Conservation (phyloP, 306 rosid genomes). For the Trifolium subterraneum region DNA sequence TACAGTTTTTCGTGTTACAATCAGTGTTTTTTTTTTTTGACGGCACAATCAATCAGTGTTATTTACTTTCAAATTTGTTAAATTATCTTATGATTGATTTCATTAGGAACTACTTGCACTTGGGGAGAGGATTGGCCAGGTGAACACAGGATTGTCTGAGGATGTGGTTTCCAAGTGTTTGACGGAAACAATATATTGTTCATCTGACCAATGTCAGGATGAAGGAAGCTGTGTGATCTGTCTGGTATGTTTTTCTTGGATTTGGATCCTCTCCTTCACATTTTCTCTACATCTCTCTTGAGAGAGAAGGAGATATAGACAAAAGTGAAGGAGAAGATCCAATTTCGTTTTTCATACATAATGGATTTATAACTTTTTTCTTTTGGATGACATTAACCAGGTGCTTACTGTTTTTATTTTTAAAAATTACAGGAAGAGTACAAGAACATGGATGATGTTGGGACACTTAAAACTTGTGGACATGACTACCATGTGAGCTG, state of each 20-base stretch:
- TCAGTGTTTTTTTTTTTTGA: no score
- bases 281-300: no score
- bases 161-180: slow-evolving; percentile 68
- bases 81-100: slow-evolving; percentile 25
- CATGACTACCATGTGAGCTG: slow-evolving; percentile 87
- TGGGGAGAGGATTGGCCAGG: slow-evolving; percentile 83
- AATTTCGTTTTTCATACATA: not conserved
- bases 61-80: not conserved
- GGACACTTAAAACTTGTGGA: slow-evolving; percentile 67
- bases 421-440: slow-evolving; percentile 74
- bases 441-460: slow-evolving; percentile 84
- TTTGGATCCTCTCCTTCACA: no score
- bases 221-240: slow-evolving; percentile 77
- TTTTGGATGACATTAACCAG: slow-evolving; percentile 2
- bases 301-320: no score
- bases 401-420: slow-evolving; percentile 4
- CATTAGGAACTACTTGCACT: slow-evolving; percentile 82
- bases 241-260: slow-evolving; percentile 55
- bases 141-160: slow-evolving; percentile 80
- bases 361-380: slow-evolving; percentile 6
- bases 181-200: slow-evolving; percentile 77
- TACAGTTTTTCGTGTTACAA: slow-evolving; percentile 16
- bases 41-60: not conserved
- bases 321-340: no score
- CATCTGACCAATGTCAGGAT: slow-evolving; percentile 71